Conservation (phyloP, 2,329 filamentous ascomycete genomes). For the Colletotrichum tanaceti region DNA sequence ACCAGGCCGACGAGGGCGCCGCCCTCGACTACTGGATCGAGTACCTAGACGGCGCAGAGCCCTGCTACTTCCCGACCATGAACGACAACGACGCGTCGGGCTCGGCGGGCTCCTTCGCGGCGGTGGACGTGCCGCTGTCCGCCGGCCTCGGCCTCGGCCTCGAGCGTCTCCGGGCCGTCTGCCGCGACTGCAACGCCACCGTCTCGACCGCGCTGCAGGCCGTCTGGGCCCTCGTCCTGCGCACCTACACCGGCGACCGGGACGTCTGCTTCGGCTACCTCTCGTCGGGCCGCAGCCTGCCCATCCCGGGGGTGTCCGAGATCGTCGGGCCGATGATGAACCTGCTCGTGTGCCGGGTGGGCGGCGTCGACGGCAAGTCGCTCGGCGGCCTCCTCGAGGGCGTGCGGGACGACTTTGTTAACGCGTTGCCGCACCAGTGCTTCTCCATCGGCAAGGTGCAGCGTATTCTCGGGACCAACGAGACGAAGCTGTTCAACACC, state of each 20-base stretch:
- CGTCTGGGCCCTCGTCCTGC: slow-evolving; percentile 27
- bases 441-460: slow-evolving; percentile 37
- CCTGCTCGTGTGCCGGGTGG: slow-evolving; percentile 12
- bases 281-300: slow-evolving; percentile 25
- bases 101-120: slow-evolving; percentile 10
- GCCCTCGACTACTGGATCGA: slow-evolving; percentile 43
- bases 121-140: slow-evolving; percentile 19
- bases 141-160: too few relatives aligned
- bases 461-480: slow-evolving; percentile 13
- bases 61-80: slow-evolving; percentile 42
- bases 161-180: slow-evolving; percentile 10
- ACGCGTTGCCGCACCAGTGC: slow-evolving; percentile 30
- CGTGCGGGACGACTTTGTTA: slow-evolving; percentile 29
- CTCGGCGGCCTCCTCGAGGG: slow-evolving; percentile 10
- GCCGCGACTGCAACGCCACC: slow-evolving; percentile 20
- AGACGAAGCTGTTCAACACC: slow-evolving; percentile 38
- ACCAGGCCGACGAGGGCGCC: slow-evolving; percentile 28
- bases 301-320: slow-evolving; percentile 12
- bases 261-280: slow-evolving; percentile 34
- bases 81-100: slow-evolving; percentile 25
- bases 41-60: slow-evolving; percentile 40
- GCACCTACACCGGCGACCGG: slow-evolving; percentile 20
- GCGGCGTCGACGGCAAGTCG: background rate
- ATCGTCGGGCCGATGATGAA: slow-evolving; percentile 38
- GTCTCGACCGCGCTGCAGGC: slow-evolving; percentile 18